A percentile compares a stretch with the other conserved stretches of the same genome.
Evolutionary conservation across 371 early-diverging fungal species (phyloP).

Genomic region (Capniomyces stellatus): DNA sequence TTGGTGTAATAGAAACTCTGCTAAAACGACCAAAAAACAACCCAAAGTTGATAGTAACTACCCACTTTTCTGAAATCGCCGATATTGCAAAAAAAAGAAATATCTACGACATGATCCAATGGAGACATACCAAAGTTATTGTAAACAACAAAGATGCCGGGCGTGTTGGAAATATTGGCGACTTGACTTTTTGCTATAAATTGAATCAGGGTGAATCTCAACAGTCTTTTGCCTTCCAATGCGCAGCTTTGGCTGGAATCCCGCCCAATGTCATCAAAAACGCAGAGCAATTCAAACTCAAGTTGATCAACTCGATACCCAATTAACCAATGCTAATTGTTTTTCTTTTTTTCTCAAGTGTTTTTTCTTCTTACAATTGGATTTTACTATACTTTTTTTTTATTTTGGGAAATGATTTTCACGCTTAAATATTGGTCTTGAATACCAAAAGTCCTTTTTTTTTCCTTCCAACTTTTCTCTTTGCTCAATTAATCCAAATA

Average conservation of each 20-base stretch:
- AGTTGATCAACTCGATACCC: background rate
- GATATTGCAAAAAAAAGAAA: background rate
- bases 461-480: background rate
- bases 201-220: background rate
- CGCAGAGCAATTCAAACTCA: background rate
- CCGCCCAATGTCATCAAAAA: background rate
- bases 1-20: background rate
- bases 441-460: background rate
- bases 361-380: background rate
- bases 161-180: background rate
- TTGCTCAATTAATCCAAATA: no score
- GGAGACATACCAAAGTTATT: background rate
- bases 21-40: background rate
- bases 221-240: background rate
- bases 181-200: background rate
- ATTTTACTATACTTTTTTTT: background rate
- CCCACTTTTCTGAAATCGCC: conserved; percentile 1
- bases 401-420: background rate
- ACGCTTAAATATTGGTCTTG: background rate
- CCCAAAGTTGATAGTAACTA: conserved; percentile 1
- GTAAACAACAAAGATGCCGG: background rate
- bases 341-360: background rate
- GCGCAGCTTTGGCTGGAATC: background rate
- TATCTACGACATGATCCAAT: background rate
- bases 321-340: background rate